Evolutionary conservation across 148 eudicot genomes (phyloP).

Genomic region (Spergularia bocconei): DNA sequence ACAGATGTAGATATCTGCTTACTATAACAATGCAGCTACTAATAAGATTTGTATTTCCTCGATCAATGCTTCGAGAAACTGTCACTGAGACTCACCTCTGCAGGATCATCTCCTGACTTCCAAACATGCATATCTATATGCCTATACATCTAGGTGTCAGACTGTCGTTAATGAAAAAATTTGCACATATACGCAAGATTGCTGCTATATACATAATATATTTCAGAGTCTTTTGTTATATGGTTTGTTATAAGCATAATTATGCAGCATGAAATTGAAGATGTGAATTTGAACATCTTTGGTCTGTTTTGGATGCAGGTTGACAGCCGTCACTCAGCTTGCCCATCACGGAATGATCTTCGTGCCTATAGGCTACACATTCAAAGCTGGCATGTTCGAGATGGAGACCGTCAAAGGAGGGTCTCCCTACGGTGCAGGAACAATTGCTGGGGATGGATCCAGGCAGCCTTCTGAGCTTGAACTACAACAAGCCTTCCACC

Average conservation of each 20-base stretch:
- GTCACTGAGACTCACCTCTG: too few relatives aligned
- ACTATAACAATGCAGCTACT: too few relatives aligned
- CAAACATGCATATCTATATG: not conserved
- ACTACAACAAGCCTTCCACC: conserved; percentile 66
- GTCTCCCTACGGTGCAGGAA: conserved; percentile 72
- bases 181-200: too few relatives aligned
- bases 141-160: too few relatives aligned
- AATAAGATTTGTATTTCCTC: too few relatives aligned
- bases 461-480: conserved; percentile 72
- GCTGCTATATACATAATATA: too few relatives aligned
- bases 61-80: too few relatives aligned
- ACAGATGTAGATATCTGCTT: not conserved
- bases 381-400: conserved; percentile 84
- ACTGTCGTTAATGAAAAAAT: too few relatives aligned
- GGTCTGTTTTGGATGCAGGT: conserved; percentile 32
- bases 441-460: conserved; percentile 72
- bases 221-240: not conserved
- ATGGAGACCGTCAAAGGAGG: conserved; percentile 74
- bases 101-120: not conserved
- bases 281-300: not conserved
- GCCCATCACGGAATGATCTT: conserved; percentile 77
- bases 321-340: conserved; percentile 82
- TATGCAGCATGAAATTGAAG: too few relatives aligned
- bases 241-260: not conserved
- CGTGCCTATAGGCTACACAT: conserved; percentile 77